Evolutionary conservation across 2,329 filamentous ascomycete species (phyloP).

Genomic region (Amphichorda felina): DNA sequence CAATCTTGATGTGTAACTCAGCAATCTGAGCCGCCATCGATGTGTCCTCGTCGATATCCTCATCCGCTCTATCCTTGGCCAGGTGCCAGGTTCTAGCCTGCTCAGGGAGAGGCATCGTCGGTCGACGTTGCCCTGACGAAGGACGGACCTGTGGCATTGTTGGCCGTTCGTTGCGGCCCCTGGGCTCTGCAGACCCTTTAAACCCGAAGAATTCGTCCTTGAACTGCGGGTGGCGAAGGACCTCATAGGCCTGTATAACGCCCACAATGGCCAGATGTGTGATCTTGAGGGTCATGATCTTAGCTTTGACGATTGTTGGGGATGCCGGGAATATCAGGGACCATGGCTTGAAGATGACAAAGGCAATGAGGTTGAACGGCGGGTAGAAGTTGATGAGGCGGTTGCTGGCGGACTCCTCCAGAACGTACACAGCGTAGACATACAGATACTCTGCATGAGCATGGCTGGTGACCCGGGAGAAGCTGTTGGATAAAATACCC

Average conservation of each 20-base stretch:
- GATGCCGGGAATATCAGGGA: slow-evolving; percentile 56
- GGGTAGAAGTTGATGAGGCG: slow-evolving; percentile 60
- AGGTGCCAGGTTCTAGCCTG: background rate
- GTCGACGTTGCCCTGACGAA: slow-evolving; percentile 7
- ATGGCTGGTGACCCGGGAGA: slow-evolving; percentile 51
- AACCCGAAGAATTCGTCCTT: slow-evolving; percentile 34
- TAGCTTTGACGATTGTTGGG: slow-evolving; percentile 46
- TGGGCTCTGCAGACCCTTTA: slow-evolving; percentile 28
- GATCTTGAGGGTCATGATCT: slow-evolving; percentile 49
- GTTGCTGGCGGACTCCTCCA: slow-evolving; percentile 56
- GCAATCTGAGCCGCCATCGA: slow-evolving; percentile 37
- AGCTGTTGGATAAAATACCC: slow-evolving; percentile 66
- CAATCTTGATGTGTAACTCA: slow-evolving; percentile 46
- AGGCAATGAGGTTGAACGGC: slow-evolving; percentile 62
- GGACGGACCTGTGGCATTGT: slow-evolving; percentile 7
- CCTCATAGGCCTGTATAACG: slow-evolving; percentile 58
- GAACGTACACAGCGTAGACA: slow-evolving; percentile 56
- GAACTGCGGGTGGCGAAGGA: slow-evolving; percentile 24
- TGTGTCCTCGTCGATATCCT: slow-evolving; percentile 22
- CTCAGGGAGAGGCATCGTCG: slow-evolving; percentile 1
- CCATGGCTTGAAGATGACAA: slow-evolving; percentile 60
- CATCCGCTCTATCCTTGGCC: background rate
- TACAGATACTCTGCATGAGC: slow-evolving; percentile 69
- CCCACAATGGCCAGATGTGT: slow-evolving; percentile 58
- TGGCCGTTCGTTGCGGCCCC: slow-evolving; percentile 9